Conservation (phyloP, 2,329 filamentous ascomycete genomes). For the Trichophaea hybrida region DNA sequence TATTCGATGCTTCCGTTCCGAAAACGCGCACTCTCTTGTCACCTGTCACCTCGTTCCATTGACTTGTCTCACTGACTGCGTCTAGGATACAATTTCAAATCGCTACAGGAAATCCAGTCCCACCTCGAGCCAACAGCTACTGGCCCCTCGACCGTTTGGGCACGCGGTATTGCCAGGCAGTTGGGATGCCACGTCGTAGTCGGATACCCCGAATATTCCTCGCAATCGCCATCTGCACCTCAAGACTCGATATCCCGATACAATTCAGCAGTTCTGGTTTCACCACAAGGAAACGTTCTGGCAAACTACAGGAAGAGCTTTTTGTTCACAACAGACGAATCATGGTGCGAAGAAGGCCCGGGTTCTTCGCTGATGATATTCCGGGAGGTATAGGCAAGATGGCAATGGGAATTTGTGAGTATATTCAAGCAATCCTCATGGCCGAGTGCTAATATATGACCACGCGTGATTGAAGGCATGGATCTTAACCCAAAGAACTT, state of each 20-base stretch:
- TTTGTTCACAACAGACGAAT: conserved; percentile 46
- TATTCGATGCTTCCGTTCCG: too few species aligned
- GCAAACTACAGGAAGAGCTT: conserved; percentile 48
- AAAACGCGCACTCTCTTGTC: too few species aligned
- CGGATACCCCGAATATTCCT: conserved; percentile 60
- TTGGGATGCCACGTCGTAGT: conserved; percentile 53
- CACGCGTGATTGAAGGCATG: conserved; percentile 33
- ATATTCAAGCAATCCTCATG: conserved; percentile 21
- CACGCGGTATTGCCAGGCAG: conserved; percentile 48
- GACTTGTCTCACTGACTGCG: not conserved
- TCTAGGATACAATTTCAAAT: conserved; percentile 63
- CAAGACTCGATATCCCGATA: conserved; percentile 22
- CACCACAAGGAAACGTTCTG: conserved; percentile 44
- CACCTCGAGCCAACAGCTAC: conserved; percentile 52
- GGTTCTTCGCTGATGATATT: conserved; percentile 31
- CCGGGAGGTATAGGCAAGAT: conserved; percentile 36
- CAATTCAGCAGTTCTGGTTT: conserved; percentile 40
- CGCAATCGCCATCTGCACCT: conserved; percentile 39
- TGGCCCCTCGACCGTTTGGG: conserved; percentile 59
- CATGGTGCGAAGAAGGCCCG: conserved; percentile 45
- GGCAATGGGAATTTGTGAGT: conserved; percentile 46
- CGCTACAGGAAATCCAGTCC: conserved; percentile 50
- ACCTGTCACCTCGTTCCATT: too few species aligned
- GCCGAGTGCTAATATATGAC: conserved; percentile 4
- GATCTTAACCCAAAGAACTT: conserved; percentile 43